Conservation (phyloP, 331 rosid genomes). For the Acacia concinna region DNA sequence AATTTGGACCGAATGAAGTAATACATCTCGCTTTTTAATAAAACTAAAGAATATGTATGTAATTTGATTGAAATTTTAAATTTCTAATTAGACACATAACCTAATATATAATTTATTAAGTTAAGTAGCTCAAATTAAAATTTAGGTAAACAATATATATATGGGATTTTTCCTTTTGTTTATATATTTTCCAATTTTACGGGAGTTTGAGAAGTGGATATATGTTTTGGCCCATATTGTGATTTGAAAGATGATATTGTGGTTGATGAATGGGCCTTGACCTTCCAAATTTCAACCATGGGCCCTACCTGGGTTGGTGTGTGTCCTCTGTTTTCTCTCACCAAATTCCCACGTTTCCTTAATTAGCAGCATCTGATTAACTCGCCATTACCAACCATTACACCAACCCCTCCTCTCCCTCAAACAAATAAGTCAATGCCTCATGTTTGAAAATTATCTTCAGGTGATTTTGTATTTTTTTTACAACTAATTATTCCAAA, state of each 20-base stretch:
- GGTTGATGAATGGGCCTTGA: background rate
- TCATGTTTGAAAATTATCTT: background rate
- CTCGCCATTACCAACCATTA: background rate
- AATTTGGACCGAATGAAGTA: too few species aligned
- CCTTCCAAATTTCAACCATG: background rate
- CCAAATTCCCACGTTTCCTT: background rate
- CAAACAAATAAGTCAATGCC: background rate
- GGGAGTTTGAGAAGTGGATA: background rate
- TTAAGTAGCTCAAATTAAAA: too few species aligned
- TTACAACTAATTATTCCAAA: background rate
- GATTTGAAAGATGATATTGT: background rate
- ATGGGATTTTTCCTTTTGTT: background rate
- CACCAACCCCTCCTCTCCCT: background rate
- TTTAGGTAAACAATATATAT: too few species aligned
- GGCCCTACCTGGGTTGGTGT: constrained; percentile 9
- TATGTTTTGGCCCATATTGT: background rate
- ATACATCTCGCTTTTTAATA: too few species aligned
- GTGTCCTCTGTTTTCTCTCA: background rate
- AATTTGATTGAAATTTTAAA: too few species aligned
- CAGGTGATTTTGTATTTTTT: background rate
- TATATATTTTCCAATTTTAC: background rate
- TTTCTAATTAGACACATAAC: too few species aligned
- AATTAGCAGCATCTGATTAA: background rate
- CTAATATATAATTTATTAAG: too few species aligned
- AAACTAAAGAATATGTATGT: too few species aligned